Percentiles rank a stretch among this genome's conserved stretches.
phyloP scores from a whole-genome alignment of 2,329 filamentous ascomycete genomes.

The Lachnellula suecica region DNA sequence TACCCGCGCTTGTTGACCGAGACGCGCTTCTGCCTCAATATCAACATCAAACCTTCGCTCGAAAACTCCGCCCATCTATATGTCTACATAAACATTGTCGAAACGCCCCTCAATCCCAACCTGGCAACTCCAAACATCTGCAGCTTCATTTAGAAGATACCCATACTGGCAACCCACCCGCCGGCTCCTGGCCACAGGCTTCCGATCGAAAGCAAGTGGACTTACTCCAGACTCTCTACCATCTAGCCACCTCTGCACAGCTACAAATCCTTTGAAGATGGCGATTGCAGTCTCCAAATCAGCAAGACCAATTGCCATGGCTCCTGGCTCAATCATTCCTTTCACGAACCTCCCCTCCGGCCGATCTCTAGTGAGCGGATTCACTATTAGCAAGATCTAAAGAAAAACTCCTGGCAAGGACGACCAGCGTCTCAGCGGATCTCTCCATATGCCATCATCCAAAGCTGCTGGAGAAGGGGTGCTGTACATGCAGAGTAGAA shows the following conservation, averaged over 20 bases:
- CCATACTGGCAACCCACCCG: conserved; percentile 1
- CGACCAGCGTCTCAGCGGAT: conserved; percentile 40
- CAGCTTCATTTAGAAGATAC: neutral
- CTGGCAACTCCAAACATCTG: neutral
- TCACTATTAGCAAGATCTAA: conserved; percentile 15
- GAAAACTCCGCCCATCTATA: neutral
- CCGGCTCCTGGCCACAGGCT: neutral
- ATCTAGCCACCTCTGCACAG: conserved; percentile 17
- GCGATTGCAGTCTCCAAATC: conserved; percentile 16
- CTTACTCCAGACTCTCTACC: neutral
- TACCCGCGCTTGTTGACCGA: no score
- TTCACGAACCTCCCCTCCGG: conserved; percentile 22
- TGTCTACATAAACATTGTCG: no score
- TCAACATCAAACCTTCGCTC: neutral
- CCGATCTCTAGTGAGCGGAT: conserved; percentile 14
- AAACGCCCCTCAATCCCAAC: no score
- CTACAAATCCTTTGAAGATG: conserved; percentile 13
- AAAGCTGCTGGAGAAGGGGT: conserved; percentile 43
- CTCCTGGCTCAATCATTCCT: conserved; percentile 18
- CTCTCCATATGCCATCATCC: conserved; percentile 48
- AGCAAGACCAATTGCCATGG: conserved; percentile 15
- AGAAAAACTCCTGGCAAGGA: conserved; percentile 44
- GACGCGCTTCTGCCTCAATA: no score
- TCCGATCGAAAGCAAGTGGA: neutral
- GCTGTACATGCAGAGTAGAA: conserved; percentile 41